Base-by-base conservation (phyloP, 2,329 filamentous ascomycete genomes). In the Cladosporium colombiae region DNA sequence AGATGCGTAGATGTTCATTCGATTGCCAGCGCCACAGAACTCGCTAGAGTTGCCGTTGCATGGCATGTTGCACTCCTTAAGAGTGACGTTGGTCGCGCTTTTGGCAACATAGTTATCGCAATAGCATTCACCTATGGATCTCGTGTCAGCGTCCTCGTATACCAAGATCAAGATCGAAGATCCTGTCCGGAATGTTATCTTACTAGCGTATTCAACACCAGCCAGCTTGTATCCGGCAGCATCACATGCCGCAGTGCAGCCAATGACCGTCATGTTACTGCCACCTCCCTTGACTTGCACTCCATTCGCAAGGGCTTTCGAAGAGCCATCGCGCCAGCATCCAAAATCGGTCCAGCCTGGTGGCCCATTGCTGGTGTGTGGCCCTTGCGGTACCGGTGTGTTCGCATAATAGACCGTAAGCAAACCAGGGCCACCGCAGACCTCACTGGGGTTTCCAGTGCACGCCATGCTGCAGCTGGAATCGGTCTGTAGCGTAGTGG, bases 101-200 rank as follows among this genome's bases (percentile, higher is more conserved):
- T 58, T 65, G 16, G 68, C 61, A 13, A 76, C 49, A 37, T 67
- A 72, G 49, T 72, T 72, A 27, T 74, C 75, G 61, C 74, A 75
- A 65, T 70, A 72, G 65, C 79, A 81, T 69, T 80, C 75, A 18
- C 21, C 68, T 16, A 67, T 65, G 16, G 70, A n/a, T 68, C 70
- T 64, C 37, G 18, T 29, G 37, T 70, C 69, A 16, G 66, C 62
- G 2, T 3, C 7, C 52, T 13, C 27, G 25, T 55, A 29, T 29
- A 31, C 10, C 16, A n/a, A 6, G 14, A 27, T 18, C 16, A n/a
- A 6, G 14, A 27, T 18, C 27, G 27, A 55, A 31, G 52, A 33
- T 46, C n/a, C 3, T 3, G 8, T 21, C n/a, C n/a, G 40, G 10
- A n/a, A 21, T 71, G 72, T 73, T 73, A 62, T 21, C 61, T 63